phyloP scores from a whole-genome alignment of 768 basidiomycete genomes.

The Strobilomyces echinocephalus region DNA sequence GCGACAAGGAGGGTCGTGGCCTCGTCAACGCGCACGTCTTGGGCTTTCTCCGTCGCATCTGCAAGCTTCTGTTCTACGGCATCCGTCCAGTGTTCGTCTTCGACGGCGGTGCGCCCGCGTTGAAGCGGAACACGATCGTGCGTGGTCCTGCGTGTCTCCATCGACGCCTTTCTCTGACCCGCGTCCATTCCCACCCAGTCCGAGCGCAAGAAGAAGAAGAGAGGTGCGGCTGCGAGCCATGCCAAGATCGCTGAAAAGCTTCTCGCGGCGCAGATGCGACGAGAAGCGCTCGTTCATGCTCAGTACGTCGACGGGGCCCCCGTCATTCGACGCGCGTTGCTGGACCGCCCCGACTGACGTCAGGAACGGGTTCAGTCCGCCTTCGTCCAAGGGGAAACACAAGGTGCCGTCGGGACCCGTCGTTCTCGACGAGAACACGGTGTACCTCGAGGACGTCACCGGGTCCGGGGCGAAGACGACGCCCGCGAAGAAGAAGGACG shows the following conservation, averaged over 20 bases:
- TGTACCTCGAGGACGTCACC: conserved; percentile 87
- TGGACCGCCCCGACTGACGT: background rate
- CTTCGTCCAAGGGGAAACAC: conserved; percentile 39
- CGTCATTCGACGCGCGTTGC: background rate
- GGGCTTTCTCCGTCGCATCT: conserved; percentile 84
- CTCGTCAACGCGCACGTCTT: conserved; percentile 92
- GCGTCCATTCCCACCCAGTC: conserved; percentile 42
- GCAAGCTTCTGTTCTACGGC: conserved; percentile 93
- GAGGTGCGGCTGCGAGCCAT: conserved; percentile 82
- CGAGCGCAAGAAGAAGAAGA: conserved; percentile 87
- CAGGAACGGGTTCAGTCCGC: conserved; percentile 11
- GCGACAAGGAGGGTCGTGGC: conserved; percentile 90
- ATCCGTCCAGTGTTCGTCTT: conserved; percentile 99
- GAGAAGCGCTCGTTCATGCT: conserved; percentile 74
- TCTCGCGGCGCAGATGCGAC: conserved; percentile 88
- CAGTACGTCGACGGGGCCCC: no score
- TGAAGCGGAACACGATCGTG: conserved; percentile 89
- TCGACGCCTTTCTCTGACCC: conserved; percentile 6
- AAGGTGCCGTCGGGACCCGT: conserved; percentile 44
- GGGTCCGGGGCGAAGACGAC: conserved; percentile 53
- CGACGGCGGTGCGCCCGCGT: conserved; percentile 88
- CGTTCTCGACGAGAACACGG: conserved; percentile 62
- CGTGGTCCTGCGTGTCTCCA: conserved; percentile 23
- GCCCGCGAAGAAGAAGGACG: conserved; percentile 32
- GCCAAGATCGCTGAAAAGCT: conserved; percentile 85